Conservation (phyloP, 1,139 yeast genomes). For the Lodderomyces pseudojiufengensis region DNA sequence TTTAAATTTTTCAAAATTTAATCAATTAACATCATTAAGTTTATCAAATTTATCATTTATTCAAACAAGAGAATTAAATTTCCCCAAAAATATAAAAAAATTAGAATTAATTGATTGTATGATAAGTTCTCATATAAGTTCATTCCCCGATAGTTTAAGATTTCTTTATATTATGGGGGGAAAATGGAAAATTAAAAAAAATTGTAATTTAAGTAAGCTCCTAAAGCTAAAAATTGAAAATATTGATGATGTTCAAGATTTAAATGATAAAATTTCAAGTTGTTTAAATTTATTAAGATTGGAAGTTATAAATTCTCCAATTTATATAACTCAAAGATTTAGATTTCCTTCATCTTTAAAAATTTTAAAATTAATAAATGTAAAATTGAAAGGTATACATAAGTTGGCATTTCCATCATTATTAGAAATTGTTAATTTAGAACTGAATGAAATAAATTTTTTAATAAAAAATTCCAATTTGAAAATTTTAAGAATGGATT, state of each 20-base stretch:
- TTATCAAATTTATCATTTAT: conserved; percentile 11
- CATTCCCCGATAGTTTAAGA: conserved; percentile 13
- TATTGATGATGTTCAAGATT: conserved; percentile 13
- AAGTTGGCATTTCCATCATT: conserved; percentile 11
- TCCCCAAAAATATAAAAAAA: conserved; percentile 9
- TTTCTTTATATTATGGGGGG: conserved; percentile 10
- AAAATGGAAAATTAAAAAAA: conserved; percentile 12
- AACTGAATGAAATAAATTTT: conserved; percentile 5
- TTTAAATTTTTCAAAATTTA: conserved; percentile 11
- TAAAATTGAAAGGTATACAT: conserved; percentile 2
- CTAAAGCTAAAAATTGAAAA: conserved; percentile 9
- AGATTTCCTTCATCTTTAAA: conserved; percentile 9
- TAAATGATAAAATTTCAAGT: conserved; percentile 9
- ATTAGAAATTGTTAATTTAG: conserved; percentile 15
- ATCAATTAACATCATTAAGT: conserved; percentile 8
- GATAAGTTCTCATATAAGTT: conserved; percentile 11
- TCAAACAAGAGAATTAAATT: conserved; percentile 10
- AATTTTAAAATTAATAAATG: conserved; percentile 7
- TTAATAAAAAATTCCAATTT: conserved; percentile 4
- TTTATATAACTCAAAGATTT: conserved; percentile 4
- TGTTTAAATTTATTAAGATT: conserved; percentile 9
- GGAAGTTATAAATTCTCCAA: conserved; percentile 9
- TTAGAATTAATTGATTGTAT: conserved; percentile 13
- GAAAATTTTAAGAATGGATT: conserved; percentile 7
- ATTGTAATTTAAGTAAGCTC: conserved; percentile 9